These are phyloP conservation scores for Suillus brevipes DNA, from an alignment of 768 basidiomycete genomes.

Conservation along the genomic window DNA sequence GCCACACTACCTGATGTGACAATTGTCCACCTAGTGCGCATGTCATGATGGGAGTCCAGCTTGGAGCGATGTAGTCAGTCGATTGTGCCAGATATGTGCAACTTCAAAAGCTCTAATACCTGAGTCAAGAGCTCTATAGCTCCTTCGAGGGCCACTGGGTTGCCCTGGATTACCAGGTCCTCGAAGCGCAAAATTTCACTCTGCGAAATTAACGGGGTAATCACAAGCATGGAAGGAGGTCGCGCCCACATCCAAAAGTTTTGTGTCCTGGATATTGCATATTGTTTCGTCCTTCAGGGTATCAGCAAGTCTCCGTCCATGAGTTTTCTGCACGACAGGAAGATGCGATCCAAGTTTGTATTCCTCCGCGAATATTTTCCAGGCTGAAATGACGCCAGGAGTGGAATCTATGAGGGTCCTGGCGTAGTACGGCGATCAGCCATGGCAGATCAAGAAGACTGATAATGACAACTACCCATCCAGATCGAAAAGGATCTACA, in stretches of 20 bases:
- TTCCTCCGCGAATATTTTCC: conserved; percentile 66
- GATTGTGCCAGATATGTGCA: neutral
- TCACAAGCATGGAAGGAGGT: neutral
- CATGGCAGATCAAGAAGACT: neutral
- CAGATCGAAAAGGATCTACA: conserved; percentile 63
- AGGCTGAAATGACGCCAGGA: conserved; percentile 76
- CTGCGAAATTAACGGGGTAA: conserved; percentile 32
- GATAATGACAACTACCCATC: conserved; percentile 48
- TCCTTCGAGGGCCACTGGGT: conserved; percentile 65
- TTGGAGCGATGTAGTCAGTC: conserved; percentile 10
- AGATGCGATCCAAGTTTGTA: conserved; percentile 56
- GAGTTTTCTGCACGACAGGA: conserved; percentile 57
- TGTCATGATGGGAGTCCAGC: conserved; percentile 19
- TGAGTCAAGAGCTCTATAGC: conserved; percentile 54
- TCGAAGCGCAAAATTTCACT: conserved; percentile 78
- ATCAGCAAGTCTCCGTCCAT: conserved; percentile 77
- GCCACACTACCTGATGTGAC: conserved; percentile 65
- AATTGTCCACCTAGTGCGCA: conserved; percentile 66
- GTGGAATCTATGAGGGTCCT: conserved; percentile 83
- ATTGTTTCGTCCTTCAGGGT: conserved; percentile 58
- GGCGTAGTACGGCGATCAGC: conserved; percentile 10
- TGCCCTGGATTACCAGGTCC: conserved; percentile 62
- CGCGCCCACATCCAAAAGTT: conserved; percentile 54
- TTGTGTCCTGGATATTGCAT: conserved; percentile 61
- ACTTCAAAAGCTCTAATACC: conserved; percentile 34